Evolutionary conservation across 2,329 filamentous ascomycete genomes (phyloP), one percentile per base, ranked within the genome.

Genomic region (Aspergillus aculeatus): DNA sequence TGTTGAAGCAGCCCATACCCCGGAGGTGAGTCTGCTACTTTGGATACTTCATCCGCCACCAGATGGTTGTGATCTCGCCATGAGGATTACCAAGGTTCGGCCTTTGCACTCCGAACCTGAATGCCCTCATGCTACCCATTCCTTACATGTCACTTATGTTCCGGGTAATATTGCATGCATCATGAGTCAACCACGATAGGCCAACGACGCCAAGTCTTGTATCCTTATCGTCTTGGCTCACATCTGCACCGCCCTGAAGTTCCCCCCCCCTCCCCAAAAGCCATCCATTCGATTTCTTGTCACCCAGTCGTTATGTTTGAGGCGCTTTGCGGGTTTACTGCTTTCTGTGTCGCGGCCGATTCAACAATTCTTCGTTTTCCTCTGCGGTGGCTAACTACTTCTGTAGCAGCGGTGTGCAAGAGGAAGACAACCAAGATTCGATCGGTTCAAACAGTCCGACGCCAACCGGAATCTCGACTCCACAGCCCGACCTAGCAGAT

Each of bases 401-500:
- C 29, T 50, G 32, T 58, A 72, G 62, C 59, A 66, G 69, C 68
- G 69, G 61, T 66, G 64, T 60, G 56, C 70, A 77, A 58, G 77
- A 78, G 59, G 78, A 80, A 62, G 77, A 79, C 47, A 69, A 56
- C 55, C 75, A 74, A 54, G 78, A 80, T 62, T 74, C 78, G 50
- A 78, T 80, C 58, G 91, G 91, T 74, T 90, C 89, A 59, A 84
- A 81, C 76, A 89, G 91, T 69, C 93, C 91, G 56, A 95, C 92
- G 70, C 90, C 92, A 72, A 96, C 93, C 69, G 92, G 93, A 72
- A 86, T 96, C 76, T 90, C 92, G 67, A 99, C 95, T 64, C 95
- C 95, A 68, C 90, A 93, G 73, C 95, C 95, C 68, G 94, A 98
- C 79, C 89, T 90, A 65, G 89, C 90, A 73, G 95, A 99, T 82